Base-by-base conservation (phyloP, 306 rosid species). In the Aeschynomene evenia region DNA sequence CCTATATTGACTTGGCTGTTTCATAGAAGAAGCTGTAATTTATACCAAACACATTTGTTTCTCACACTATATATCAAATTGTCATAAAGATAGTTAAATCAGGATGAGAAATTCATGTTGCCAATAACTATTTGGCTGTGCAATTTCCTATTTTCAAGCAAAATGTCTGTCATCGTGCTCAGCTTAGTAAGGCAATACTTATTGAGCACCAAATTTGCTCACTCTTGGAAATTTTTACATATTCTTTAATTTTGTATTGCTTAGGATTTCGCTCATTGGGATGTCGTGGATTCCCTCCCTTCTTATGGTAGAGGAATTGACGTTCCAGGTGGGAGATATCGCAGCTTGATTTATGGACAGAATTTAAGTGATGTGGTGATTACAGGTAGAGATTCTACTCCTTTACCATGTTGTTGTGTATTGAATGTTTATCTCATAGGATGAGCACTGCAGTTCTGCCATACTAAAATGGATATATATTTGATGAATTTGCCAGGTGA, bases 221-320 rank as follows among this genome's bases (percentile, higher is more conserved):
- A 16, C 29, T 66, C 2, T 7, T 3, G 16, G 55, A 71, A 5
- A 11, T 13, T 49, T 60, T 23, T 55, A 48, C 56, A 14, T 51
- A 5, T 59, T 58, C 22, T n/a, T 57, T 20, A 6, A 15, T 42
- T 50, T 57, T 58, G 24, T 29, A n/a, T 14, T 24, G 15, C 70
- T 78, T 78, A 86, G 91, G 83, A 84, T 60, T 70, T 55, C 14
- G 62, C 42, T 15, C 81, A 81, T n/a, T 86, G 91, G 88, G 53
- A 23, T 19, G 57, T 74, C 12, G 43, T 73, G 34, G 81, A 83
- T 66, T 79, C 88, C 16, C 81, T 86, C 7, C 88, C 91, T 52
- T 86, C 91, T 4, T 86, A 86, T 70, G 88, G 91, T 29, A 34
- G 83, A 11, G 88, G 82, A 46, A 77, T 73, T 50, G 84, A 83